Evolutionary conservation across 2,329 filamentous ascomycete genomes (phyloP).

Genomic region (Kalaharituber pfeilii): DNA sequence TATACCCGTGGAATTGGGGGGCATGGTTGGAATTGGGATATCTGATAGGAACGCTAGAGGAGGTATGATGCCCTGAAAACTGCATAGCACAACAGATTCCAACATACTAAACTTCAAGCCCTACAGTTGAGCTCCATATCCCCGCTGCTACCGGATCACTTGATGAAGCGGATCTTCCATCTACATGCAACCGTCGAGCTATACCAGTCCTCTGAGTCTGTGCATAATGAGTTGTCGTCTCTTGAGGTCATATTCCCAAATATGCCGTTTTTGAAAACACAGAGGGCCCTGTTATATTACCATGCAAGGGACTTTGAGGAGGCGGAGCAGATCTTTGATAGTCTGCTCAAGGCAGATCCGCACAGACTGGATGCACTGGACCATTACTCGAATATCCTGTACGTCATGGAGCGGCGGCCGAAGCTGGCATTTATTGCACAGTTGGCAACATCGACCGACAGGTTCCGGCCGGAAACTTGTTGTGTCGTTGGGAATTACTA

Average conservation of each 20-base stretch:
- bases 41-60: slow-evolving; percentile 61
- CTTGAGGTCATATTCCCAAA: slow-evolving; percentile 70
- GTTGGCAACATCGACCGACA: slow-evolving; percentile 77
- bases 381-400: slow-evolving; percentile 93
- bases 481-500: slow-evolving; percentile 97
- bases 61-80: slow-evolving; percentile 37
- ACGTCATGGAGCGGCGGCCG: slow-evolving; percentile 72
- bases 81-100: background rate
- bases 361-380: slow-evolving; percentile 75
- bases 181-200: slow-evolving; percentile 80
- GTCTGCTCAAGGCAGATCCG: slow-evolving; percentile 49
- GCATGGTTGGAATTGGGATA: slow-evolving; percentile 86
- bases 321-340: slow-evolving; percentile 44
- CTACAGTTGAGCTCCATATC: too few relatives aligned
- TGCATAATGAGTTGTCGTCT: slow-evolving; percentile 58
- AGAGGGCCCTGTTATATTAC: slow-evolving; percentile 73
- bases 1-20: slow-evolving; percentile 92
- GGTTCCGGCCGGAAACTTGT: slow-evolving; percentile 90
- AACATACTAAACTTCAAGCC: slow-evolving; percentile 7
- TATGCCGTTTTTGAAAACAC: slow-evolving; percentile 78
- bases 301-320: slow-evolving; percentile 65
- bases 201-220: slow-evolving; percentile 62
- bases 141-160: slow-evolving; percentile 63
- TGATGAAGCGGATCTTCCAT: slow-evolving; percentile 88
- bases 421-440: slow-evolving; percentile 88